Evolutionary conservation across 345 rosid species (phyloP).

Genomic region (Brassica carinata): DNA sequence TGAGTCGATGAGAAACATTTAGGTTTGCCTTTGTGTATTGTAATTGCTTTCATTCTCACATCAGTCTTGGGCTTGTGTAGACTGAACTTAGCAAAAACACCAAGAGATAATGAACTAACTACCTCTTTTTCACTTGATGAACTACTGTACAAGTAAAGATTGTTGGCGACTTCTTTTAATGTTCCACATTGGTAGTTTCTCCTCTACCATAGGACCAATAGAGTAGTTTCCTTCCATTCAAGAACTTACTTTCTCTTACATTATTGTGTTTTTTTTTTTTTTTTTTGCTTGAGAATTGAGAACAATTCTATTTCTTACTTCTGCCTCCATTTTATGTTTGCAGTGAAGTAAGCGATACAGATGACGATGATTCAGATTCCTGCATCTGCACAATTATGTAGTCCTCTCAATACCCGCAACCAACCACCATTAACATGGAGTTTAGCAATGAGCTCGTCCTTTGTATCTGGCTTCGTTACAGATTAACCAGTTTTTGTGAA

Average conservation of each 20-base stretch:
- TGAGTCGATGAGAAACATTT: background rate
- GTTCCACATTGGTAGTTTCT: background rate
- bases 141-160: background rate
- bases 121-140: background rate
- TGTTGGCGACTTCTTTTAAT: background rate
- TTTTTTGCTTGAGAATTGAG: conserved; percentile 11
- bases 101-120: background rate
- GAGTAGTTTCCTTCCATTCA: conserved; percentile 1
- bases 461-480: conserved; percentile 17
- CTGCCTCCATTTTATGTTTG: conserved; percentile 28
- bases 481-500: too few species aligned
- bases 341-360: conserved; percentile 88
- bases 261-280: conserved; percentile 1
- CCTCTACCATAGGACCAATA: background rate
- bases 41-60: background rate
- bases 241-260: background rate
- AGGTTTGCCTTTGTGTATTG: background rate
- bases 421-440: conserved; percentile 36
- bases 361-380: conserved; percentile 78
- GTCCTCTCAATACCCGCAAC: conserved; percentile 19
- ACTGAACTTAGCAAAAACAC: background rate
- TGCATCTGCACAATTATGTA: conserved; percentile 92
- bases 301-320: conserved; percentile 12
- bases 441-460: conserved; percentile 29
- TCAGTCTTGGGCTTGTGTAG: background rate